Evolutionary conservation across 2,329 filamentous ascomycete species (phyloP).

Genomic region (Penicillium verrucosum): DNA sequence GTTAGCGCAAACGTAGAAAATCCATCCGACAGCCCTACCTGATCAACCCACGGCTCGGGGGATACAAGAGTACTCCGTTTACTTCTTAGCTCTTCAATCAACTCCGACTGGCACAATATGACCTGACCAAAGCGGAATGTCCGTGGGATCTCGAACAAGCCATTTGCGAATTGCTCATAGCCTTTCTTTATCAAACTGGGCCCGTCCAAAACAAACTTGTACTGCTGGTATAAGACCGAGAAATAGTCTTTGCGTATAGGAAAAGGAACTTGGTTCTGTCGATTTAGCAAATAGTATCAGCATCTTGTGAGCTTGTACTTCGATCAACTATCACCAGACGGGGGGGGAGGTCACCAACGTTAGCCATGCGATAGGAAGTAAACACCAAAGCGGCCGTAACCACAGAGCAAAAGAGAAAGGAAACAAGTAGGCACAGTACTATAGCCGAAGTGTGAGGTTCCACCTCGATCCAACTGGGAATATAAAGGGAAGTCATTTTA

Average conservation of each 20-base stretch:
- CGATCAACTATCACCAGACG: not conserved
- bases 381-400: conserved; percentile 4
- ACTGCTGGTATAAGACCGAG: conserved; percentile 19
- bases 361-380: conserved; percentile 13
- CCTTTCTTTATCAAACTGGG: conserved; percentile 17
- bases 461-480: not conserved
- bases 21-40: conserved; percentile 3
- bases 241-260: conserved; percentile 1
- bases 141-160: conserved; percentile 23
- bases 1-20: not conserved
- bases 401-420: not conserved
- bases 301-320: not conserved
- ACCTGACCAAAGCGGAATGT: conserved; percentile 23
- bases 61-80: conserved; percentile 14
- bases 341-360: conserved; percentile 10
- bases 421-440: not conserved
- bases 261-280: conserved; percentile 11
- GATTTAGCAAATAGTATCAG: not conserved
- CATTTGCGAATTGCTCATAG: conserved; percentile 13
- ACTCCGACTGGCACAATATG: conserved; percentile 17
- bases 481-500: not conserved
- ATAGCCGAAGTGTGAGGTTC: not conserved
- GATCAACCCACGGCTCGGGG: conserved; percentile 24
- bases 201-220: conserved; percentile 20
- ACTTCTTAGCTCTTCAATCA: conserved; percentile 21